Conservation (phyloP, 2,329 filamentous ascomycete species). For the Diplodia seriata region DNA sequence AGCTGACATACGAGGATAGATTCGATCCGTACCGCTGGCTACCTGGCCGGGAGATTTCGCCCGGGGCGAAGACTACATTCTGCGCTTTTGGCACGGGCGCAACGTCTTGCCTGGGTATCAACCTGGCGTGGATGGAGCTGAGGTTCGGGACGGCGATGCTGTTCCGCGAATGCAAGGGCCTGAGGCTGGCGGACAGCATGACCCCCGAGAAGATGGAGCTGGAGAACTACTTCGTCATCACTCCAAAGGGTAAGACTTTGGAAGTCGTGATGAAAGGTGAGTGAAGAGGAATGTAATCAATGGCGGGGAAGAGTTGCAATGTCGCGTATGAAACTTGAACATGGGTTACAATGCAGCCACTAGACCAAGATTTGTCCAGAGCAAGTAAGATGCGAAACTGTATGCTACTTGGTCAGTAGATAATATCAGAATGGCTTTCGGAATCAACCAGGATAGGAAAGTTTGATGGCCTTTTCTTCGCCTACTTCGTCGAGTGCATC, state of each 20-base stretch:
- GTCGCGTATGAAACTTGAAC: not conserved
- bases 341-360: not conserved
- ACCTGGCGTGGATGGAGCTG: slow-evolving; percentile 68
- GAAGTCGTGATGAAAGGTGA: not conserved
- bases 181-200: slow-evolving; percentile 39
- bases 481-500: too few relatives aligned
- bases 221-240: slow-evolving; percentile 54
- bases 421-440: not conserved
- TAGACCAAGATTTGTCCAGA: not conserved
- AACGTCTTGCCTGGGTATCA: slow-evolving; percentile 71
- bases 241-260: slow-evolving; percentile 51
- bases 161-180: slow-evolving; percentile 55
- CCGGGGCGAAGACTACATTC: slow-evolving; percentile 60
- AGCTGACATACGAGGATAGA: slow-evolving; percentile 34
- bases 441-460: not conserved
- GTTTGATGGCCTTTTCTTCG: too few relatives aligned
- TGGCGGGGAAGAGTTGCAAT: not conserved
- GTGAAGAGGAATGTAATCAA: not conserved
- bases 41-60: slow-evolving; percentile 36
- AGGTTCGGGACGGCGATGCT: slow-evolving; percentile 60
- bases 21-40: slow-evolving; percentile 47
- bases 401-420: not conserved
- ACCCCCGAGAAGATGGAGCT: slow-evolving; percentile 53
- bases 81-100: slow-evolving; percentile 74
- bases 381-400: not conserved